Base-by-base conservation (phyloP, 176 grass and related monocot species). In the Carex kokanica region DNA sequence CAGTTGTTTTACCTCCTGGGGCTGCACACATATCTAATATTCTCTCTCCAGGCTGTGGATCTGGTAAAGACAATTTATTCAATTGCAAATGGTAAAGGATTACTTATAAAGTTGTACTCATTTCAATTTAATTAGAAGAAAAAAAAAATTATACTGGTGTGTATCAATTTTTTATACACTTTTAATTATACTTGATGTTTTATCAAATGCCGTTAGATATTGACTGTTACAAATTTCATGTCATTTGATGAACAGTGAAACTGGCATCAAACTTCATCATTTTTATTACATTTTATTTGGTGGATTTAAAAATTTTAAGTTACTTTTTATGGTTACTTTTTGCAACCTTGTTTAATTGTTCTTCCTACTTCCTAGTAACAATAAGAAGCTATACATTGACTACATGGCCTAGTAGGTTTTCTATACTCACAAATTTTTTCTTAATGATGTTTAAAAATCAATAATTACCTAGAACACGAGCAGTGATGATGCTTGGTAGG, bases 1-100 rank as follows among this genome's bases (percentile, higher is more conserved):
- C 95, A 77, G 95, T 98, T 78, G 95, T 98, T 88, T 98, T 98
- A 79, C 95, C 95, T 87, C 95, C 95, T 67, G 95, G 95, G 81
- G 95, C 95, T 75, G 92, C 95, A 57, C 95, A 98, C 92, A 98
- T 98, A 77, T 98, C 95, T 83, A 98, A 81, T 86, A 98, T 90
- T 84, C 86, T 85, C 88, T 98, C 95, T 72, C 95, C 95, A 85
- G 87, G 86, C 79, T 91, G 89, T 63, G 95, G 92, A 91, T 94
- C 95, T 98, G 82, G 79, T 68, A 84, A 82, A 88, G 20, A 74
- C 31, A 64, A 63, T n/a, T n/a, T n/a, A 77, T 31, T 49, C 45
- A 61, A 56, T 78, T 56, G 16, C 62, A 78, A 31, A 55, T 59
- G 78, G 65, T 15, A 59, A 15, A 59, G 54, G 23, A 55, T 32